Evolutionary conservation across 2,329 filamentous ascomycete species (phyloP), one percentile per base, ranked within the genome.

Genomic region (Aureobasidium sp.): DNA sequence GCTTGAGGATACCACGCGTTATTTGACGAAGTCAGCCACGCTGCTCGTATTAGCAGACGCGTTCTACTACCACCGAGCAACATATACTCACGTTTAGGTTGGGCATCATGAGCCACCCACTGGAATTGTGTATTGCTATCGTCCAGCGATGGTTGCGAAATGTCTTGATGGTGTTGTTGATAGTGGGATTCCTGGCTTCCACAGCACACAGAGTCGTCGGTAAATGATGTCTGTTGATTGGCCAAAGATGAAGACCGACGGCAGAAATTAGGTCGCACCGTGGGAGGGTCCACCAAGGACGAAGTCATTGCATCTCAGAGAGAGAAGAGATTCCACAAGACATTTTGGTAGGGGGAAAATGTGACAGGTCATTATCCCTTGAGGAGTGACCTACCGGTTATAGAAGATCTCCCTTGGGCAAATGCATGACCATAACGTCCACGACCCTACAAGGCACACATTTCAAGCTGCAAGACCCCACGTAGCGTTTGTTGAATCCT

Each of bases 341-440:
- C 54, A 59, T 59, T 14, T 48, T 59, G 25, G 34, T 13, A 37
- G 34, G 29, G 39, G 21, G 14, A 59, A 41, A 59, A 42, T 32
- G 57, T 59, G 57, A 59, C 57, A 59, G 57, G 36, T 59, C 57
- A 59, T 27, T 34, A 41, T 49, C 44, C 45, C 36, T 39, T 25
- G 57, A 59, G 27, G 57, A 50, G 34, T 59, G 27, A 45, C 57
- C 45, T 21, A 59, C 45, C 44, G 57, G 45, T 49, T 59, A 59
- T 59, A 59, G 57, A 16, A 30, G 16, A 32, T 16, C 37, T 34
- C 34, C 45, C 57, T 41, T 49, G 16, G 10, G 44, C 25, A 45
- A 50, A 27, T 59, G 57, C 57, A 59, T 59, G 57, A 50, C 57
- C 57, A 50, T 59, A 36, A 49, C 34, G 57, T 34, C 45, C 37